Conservation (phyloP, 1,284 basidiomycete species). For the Quambalaria eucalypti region DNA sequence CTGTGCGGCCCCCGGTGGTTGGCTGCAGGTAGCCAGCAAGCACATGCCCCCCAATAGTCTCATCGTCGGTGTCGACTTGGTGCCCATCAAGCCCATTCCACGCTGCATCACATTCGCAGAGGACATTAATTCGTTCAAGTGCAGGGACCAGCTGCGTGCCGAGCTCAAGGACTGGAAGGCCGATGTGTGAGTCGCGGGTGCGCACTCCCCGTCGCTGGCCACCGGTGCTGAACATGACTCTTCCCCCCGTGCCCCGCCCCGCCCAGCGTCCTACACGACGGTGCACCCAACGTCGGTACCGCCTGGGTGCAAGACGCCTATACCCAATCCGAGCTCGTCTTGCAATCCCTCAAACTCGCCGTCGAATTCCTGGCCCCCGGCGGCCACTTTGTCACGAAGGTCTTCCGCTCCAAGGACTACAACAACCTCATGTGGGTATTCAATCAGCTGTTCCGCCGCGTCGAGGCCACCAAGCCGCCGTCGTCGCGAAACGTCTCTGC, state of each 20-base stretch:
- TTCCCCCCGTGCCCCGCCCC: background rate
- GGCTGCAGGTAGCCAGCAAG: constrained; percentile 97
- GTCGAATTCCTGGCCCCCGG: constrained; percentile 91
- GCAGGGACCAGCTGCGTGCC: constrained; percentile 72
- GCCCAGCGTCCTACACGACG: constrained; percentile 79
- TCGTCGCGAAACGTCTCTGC: constrained; percentile 98
- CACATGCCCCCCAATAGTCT: constrained; percentile 93
- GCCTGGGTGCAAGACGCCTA: constrained; percentile 99
- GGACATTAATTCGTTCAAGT: constrained; percentile 88
- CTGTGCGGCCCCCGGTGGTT: constrained; percentile 96
- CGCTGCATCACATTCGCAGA: constrained; percentile 83
- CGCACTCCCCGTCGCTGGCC: no score
- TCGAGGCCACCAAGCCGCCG: constrained; percentile 97
- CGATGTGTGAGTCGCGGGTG: constrained; percentile 57
- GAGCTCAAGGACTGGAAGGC: constrained; percentile 99
- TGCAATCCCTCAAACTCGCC: constrained; percentile 90
- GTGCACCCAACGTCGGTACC: constrained; percentile 97
- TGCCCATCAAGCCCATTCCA: constrained; percentile 91
- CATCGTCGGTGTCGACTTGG: constrained; percentile 89
- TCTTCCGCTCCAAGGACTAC: constrained; percentile 97
- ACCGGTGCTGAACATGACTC: background rate
- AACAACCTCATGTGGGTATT: constrained; percentile 99
- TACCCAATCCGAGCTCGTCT: constrained; percentile 89
- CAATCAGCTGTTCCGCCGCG: constrained; percentile 86
- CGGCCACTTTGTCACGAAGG: constrained; percentile 86